These are phyloP conservation scores for Calonectria honghensis DNA, from an alignment of 2,329 filamentous ascomycete genomes.

Conservation along the genomic window DNA sequence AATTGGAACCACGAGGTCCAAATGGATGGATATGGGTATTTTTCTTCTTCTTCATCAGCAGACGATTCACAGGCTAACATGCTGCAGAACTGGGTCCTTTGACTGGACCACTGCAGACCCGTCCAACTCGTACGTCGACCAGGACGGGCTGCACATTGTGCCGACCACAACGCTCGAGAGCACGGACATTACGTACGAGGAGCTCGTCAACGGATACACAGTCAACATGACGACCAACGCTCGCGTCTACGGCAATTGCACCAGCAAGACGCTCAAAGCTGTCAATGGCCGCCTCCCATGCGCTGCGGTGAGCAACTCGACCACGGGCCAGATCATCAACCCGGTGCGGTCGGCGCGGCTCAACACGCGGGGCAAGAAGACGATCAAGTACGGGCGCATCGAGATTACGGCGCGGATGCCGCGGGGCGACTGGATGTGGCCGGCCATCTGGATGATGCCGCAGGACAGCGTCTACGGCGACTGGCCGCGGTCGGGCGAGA, in stretches of 20 bases:
- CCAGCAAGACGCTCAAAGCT: slow-evolving; percentile 52
- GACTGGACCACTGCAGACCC: slow-evolving; percentile 71
- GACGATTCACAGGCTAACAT: slow-evolving; percentile 7
- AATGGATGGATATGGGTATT: slow-evolving; percentile 63
- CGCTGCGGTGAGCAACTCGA: slow-evolving; percentile 64
- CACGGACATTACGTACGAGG: slow-evolving; percentile 56
- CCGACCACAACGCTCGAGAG: slow-evolving; percentile 66
- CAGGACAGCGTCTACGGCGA: slow-evolving; percentile 66
- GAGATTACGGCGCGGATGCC: slow-evolving; percentile 73
- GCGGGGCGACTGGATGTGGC: slow-evolving; percentile 74
- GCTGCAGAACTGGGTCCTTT: slow-evolving; percentile 62
- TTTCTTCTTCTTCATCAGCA: accelerated
- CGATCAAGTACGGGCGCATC: slow-evolving; percentile 69
- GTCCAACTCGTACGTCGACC: slow-evolving; percentile 67
- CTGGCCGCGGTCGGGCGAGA: slow-evolving; percentile 72
- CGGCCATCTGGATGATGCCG: slow-evolving; percentile 67
- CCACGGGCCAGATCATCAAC: slow-evolving; percentile 66
- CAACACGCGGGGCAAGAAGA: slow-evolving; percentile 66
- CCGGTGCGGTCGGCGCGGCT: slow-evolving; percentile 68
- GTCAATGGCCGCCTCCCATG: slow-evolving; percentile 55
- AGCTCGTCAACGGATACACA: slow-evolving; percentile 61
- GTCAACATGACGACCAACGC: slow-evolving; percentile 66
- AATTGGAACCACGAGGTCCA: slow-evolving; percentile 69
- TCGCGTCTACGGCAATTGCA: slow-evolving; percentile 59
- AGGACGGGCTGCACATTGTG: slow-evolving; percentile 69